A percentile compares a stretch with the other conserved stretches of the same genome.
Conservation (phyloP, 2,329 filamentous ascomycete genomes). For the Colletotrichum falcatum region DNA sequence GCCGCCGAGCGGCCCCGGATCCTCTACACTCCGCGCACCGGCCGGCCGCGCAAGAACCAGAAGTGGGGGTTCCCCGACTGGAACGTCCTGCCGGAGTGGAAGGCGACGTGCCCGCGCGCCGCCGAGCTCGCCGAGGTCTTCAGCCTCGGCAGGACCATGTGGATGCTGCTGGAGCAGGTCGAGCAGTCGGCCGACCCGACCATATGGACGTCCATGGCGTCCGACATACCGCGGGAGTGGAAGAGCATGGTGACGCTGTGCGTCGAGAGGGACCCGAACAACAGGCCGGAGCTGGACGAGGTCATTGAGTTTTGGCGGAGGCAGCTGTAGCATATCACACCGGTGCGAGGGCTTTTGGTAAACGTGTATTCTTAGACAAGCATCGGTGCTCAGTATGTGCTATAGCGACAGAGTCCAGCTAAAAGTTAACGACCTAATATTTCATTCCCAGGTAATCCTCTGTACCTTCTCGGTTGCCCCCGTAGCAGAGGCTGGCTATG, state of each 20-base stretch:
- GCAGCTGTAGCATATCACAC: background rate
- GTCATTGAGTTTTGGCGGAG: slow-evolving; percentile 39
- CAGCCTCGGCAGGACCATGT: slow-evolving; percentile 42
- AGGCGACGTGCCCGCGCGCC: slow-evolving; percentile 39
- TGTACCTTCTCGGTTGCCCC: background rate
- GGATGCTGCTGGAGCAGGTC: slow-evolving; percentile 43
- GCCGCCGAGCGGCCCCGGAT: slow-evolving; percentile 24
- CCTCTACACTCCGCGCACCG: slow-evolving; percentile 39
- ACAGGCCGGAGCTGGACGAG: slow-evolving; percentile 36
- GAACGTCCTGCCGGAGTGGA: slow-evolving; percentile 43
- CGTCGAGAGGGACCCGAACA: slow-evolving; percentile 36
- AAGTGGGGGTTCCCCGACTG: slow-evolving; percentile 38
- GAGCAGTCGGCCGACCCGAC: slow-evolving; percentile 35
- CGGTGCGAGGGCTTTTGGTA: background rate
- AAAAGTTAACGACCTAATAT: background rate
- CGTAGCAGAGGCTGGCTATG: no score
- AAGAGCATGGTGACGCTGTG: slow-evolving; percentile 34
- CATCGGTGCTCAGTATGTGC: no score
- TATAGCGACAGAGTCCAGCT: background rate
- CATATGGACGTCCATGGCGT: slow-evolving; percentile 26
- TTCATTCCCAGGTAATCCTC: background rate
- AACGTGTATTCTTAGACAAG: slow-evolving; percentile 1
- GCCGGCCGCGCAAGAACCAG: slow-evolving; percentile 38
- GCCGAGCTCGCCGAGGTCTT: slow-evolving; percentile 43
- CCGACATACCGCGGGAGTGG: slow-evolving; percentile 37